Evolutionary conservation across 805 yeast genomes (phyloP).

Genomic region (Metschnikowia shivogae): DNA sequence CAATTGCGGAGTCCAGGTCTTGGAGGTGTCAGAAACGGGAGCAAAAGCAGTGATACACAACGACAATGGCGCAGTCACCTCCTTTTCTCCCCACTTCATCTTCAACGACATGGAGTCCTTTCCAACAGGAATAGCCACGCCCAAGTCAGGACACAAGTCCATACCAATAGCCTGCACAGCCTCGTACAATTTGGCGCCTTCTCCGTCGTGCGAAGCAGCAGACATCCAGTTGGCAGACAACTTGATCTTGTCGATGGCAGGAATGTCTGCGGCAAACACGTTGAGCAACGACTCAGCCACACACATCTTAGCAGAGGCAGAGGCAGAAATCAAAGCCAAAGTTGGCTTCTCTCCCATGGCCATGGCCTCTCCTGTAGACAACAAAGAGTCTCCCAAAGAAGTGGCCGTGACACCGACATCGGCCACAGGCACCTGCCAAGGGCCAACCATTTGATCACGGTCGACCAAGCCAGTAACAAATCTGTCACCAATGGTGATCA

Average conservation of each 20-base stretch:
- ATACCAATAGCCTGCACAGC: constrained; percentile 96
- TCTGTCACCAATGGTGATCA: constrained; percentile 98
- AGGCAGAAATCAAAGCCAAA: constrained; percentile 79
- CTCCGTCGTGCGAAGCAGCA: constrained; percentile 91
- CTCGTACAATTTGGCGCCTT: constrained; percentile 90
- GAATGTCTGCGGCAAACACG: constrained; percentile 83
- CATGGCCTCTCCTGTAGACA: constrained; percentile 90
- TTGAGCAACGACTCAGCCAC: constrained; percentile 93
- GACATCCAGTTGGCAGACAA: constrained; percentile 99
- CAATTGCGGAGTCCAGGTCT: constrained; percentile 93
- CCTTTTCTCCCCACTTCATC: constrained; percentile 93
- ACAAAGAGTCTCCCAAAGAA: constrained; percentile 69
- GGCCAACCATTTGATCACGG: constrained; percentile 98
- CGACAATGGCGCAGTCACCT: constrained; percentile 93
- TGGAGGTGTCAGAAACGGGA: constrained; percentile 77
- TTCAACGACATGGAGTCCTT: constrained; percentile 99
- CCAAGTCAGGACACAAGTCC: constrained; percentile 90
- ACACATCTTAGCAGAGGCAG: constrained; percentile 90
- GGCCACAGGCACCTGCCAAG: constrained; percentile 99
- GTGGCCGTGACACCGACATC: constrained; percentile 96
- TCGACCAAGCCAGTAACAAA: constrained; percentile 96
- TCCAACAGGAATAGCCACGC: constrained; percentile 93
- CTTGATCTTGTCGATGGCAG: constrained; percentile 68
- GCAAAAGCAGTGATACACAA: constrained; percentile 88
- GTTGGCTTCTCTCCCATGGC: constrained; percentile 97